These are phyloP conservation scores for Neurospora sp. DNA, from an alignment of 2,329 filamentous ascomycete genomes.

Conservation along the genomic window DNA sequence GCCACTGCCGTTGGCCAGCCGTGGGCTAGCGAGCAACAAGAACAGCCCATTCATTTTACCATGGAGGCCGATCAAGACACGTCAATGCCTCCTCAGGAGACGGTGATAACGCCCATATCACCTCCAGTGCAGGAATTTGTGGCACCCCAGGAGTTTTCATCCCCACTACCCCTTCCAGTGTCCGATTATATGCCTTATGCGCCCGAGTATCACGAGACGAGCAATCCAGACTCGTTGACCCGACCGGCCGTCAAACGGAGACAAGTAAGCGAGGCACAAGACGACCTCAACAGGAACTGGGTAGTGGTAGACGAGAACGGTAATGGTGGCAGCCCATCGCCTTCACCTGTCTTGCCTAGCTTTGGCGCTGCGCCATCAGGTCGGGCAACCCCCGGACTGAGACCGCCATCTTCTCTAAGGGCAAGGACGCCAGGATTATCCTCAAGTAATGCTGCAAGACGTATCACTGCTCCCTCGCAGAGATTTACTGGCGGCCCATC, in stretches of 20 bases:
- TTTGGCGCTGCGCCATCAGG: constrained; percentile 1
- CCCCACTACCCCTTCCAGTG: constrained; percentile 5
- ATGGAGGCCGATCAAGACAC: background rate
- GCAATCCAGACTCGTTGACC: constrained; percentile 31
- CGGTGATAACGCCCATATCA: constrained; percentile 3
- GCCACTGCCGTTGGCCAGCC: constrained; percentile 12
- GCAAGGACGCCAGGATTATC: constrained; percentile 18
- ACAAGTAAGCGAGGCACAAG: constrained; percentile 40
- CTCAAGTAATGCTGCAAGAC: constrained; percentile 17
- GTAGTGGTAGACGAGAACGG: constrained; percentile 49
- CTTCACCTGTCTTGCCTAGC: background rate
- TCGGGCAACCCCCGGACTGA: constrained; percentile 49
- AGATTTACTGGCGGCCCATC: constrained; percentile 22
- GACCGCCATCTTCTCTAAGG: background rate
- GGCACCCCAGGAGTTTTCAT: constrained; percentile 18
- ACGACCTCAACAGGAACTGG: constrained; percentile 59
- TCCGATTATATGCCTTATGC: constrained; percentile 23
- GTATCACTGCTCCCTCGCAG: constrained; percentile 34
- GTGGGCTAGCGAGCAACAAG: constrained; percentile 18
- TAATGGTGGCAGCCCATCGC: constrained; percentile 34
- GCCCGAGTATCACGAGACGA: constrained; percentile 22
- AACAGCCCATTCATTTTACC: constrained; percentile 4
- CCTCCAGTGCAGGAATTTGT: constrained; percentile 10
- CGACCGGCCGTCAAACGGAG: constrained; percentile 42
- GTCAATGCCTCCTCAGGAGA: constrained; percentile 3